These are phyloP conservation scores for Phaeophleospora eucalypticola DNA, from an alignment of 2,329 filamentous ascomycete species.

Conservation along the genomic window DNA sequence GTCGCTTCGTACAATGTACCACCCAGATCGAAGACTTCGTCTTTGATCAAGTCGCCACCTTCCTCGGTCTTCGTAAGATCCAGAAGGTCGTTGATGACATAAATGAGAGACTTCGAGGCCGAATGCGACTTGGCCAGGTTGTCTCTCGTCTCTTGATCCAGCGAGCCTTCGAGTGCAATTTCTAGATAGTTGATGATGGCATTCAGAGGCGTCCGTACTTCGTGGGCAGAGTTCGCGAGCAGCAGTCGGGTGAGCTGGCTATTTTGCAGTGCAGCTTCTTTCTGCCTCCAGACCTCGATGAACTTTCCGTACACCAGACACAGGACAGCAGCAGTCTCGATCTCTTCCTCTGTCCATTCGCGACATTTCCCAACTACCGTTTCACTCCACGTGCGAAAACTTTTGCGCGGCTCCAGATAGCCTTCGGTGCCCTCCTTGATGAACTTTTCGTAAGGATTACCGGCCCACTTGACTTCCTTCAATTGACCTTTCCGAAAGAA, in stretches of 20 bases:
- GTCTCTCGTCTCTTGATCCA: constrained; percentile 79
- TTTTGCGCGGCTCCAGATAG: constrained; percentile 72
- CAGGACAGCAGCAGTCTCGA: constrained; percentile 82
- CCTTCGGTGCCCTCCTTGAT: constrained; percentile 67
- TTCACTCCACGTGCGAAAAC: constrained; percentile 78
- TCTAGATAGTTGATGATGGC: constrained; percentile 94
- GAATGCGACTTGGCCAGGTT: constrained; percentile 82
- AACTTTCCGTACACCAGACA: constrained; percentile 86
- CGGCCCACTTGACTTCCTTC: constrained; percentile 79
- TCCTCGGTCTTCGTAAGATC: constrained; percentile 87
- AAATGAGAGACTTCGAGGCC: constrained; percentile 86
- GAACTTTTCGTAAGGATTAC: constrained; percentile 78
- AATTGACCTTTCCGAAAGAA: constrained; percentile 79
- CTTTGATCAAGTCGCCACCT: constrained; percentile 71
- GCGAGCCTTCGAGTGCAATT: constrained; percentile 74
- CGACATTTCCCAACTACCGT: constrained; percentile 75
- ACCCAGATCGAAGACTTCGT: constrained; percentile 71
- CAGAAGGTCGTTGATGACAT: constrained; percentile 87
- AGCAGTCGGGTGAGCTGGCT: constrained; percentile 75
- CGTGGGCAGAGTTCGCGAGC: constrained; percentile 83
- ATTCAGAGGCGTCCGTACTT: constrained; percentile 85
- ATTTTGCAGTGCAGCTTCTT: constrained; percentile 76
- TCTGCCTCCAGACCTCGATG: constrained; percentile 89
- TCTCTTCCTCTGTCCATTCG: constrained; percentile 84
- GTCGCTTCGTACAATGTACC: constrained; percentile 72